Evolutionary conservation across 805 yeast species (phyloP).

Genomic region (Saccharomyces mikatae): DNA sequence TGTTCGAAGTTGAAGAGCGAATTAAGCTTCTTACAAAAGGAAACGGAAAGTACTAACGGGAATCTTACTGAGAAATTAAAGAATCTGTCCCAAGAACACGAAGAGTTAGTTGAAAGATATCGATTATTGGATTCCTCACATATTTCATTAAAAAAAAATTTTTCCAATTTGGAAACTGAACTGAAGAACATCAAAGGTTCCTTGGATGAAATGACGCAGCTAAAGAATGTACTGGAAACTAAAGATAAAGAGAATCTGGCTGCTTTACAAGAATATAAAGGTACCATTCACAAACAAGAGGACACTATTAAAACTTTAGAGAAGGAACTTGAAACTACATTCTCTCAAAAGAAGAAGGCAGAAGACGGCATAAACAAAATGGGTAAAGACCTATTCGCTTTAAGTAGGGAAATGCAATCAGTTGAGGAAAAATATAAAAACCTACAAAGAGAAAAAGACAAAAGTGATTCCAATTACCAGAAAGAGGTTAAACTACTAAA

Average conservation of each 20-base stretch:
- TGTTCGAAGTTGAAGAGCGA: slow-evolving; percentile 29
- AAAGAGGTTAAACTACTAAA: slow-evolving; percentile 14
- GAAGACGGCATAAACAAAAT: slow-evolving; percentile 86
- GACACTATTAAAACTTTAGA: slow-evolving; percentile 20
- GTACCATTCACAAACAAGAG: slow-evolving; percentile 8
- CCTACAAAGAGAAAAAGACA: slow-evolving; percentile 39
- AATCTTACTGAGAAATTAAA: slow-evolving; percentile 13
- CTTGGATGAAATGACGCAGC: slow-evolving; percentile 17
- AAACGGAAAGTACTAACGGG: slow-evolving; percentile 17
- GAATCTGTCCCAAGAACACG: slow-evolving; percentile 8
- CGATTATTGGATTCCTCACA: slow-evolving; percentile 15
- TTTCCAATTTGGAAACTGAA: slow-evolving; percentile 4
- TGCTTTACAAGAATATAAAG: slow-evolving; percentile 28
- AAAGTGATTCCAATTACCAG: slow-evolving; percentile 22
- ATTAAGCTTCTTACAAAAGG: slow-evolving; percentile 26
- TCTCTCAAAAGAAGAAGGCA: slow-evolving; percentile 46
- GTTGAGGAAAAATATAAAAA: slow-evolving; percentile 37
- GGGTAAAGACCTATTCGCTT: slow-evolving; percentile 70
- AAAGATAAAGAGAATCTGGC: slow-evolving; percentile 30
- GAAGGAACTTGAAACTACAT: slow-evolving; percentile 21
- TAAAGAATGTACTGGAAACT: slow-evolving; percentile 15
- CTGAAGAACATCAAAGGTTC: slow-evolving; percentile 2
- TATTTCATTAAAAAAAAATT: slow-evolving; percentile 11
- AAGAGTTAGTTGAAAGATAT: slow-evolving; percentile 5
- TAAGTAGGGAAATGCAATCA: slow-evolving; percentile 52